Percentiles rank a stretch among this genome's conserved stretches.
Evolutionary conservation across 1,139 yeast genomes (phyloP).

Genomic region (Wickerhamomyces sp.): DNA sequence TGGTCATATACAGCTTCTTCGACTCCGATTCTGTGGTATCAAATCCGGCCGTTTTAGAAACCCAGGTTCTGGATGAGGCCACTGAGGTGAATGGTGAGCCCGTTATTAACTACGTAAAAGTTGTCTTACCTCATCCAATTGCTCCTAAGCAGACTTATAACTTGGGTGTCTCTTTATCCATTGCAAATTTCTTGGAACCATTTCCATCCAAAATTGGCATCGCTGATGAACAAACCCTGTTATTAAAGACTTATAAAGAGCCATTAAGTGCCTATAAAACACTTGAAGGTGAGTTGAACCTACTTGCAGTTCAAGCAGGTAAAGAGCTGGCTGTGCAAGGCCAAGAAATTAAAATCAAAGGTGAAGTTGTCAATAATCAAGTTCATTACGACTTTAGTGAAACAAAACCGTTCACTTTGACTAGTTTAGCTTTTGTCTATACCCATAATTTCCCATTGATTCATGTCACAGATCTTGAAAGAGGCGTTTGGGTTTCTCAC

Average conservation of each 20-base stretch:
- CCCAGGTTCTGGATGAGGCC: constrained; percentile 31
- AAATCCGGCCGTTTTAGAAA: constrained; percentile 28
- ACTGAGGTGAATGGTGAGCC: constrained; percentile 21
- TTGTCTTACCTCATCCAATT: constrained; percentile 61
- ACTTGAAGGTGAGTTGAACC: constrained; percentile 40
- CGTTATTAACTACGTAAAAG: constrained; percentile 34
- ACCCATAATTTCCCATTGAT: constrained; percentile 66
- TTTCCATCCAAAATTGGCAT: constrained; percentile 61
- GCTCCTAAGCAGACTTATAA: constrained; percentile 54
- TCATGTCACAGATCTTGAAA: constrained; percentile 52
- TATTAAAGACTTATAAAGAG: constrained; percentile 50
- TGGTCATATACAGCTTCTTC: constrained; percentile 46
- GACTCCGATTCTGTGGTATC: constrained; percentile 23
- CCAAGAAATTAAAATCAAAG: constrained; percentile 11
- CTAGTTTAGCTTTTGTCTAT: constrained; percentile 54
- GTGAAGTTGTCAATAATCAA: constrained; percentile 32
- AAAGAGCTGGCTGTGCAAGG: constrained; percentile 29
- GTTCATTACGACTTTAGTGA: constrained; percentile 57
- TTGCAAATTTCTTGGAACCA: constrained; percentile 49
- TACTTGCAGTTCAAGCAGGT: constrained; percentile 52
- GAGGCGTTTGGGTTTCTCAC: constrained; percentile 83
- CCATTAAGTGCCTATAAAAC: constrained; percentile 66
- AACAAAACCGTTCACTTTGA: constrained; percentile 43
- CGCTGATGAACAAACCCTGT: constrained; percentile 58
- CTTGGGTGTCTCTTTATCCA: constrained; percentile 50